phyloP scores from a whole-genome alignment of 2,329 filamentous ascomycete genomes.

The Aaosphaeria arxii region DNA sequence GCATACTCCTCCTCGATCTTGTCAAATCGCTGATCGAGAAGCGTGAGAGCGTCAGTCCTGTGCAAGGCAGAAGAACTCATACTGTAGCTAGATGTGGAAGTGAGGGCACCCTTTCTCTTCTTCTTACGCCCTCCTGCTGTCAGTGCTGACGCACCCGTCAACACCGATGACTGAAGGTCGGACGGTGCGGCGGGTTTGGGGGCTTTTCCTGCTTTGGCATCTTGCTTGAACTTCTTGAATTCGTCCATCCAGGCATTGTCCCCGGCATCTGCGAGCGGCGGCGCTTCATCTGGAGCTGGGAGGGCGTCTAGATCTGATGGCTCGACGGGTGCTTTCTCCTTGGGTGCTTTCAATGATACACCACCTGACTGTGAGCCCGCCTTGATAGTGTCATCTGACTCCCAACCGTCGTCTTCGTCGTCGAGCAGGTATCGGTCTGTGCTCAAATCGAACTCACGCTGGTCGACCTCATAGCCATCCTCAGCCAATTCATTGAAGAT shows the following conservation, averaged over 20 bases:
- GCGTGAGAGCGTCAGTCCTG: slow-evolving; percentile 79
- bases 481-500: slow-evolving; percentile 73
- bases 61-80: slow-evolving; percentile 89
- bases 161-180: slow-evolving; percentile 66
- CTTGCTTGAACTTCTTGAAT: slow-evolving; percentile 92
- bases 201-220: slow-evolving; percentile 51
- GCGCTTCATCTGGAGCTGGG: slow-evolving; percentile 31
- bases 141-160: slow-evolving; percentile 67
- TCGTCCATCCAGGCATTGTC: slow-evolving; percentile 86
- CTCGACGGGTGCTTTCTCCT: slow-evolving; percentile 23
- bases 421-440: slow-evolving; percentile 45
- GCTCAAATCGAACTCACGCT: slow-evolving; percentile 72
- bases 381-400: slow-evolving; percentile 89
- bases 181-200: slow-evolving; percentile 51
- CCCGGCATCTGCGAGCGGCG: slow-evolving; percentile 38
- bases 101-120: slow-evolving; percentile 93
- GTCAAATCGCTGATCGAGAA: slow-evolving; percentile 89
- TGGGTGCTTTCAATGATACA: slow-evolving; percentile 11
- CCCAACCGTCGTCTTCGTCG: slow-evolving; percentile 81
- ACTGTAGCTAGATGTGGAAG: slow-evolving; percentile 80
- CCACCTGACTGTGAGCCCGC: slow-evolving; percentile 36
- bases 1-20: slow-evolving; percentile 79
- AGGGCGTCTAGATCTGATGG: slow-evolving; percentile 50
- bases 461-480: slow-evolving; percentile 70
- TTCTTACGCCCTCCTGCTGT: slow-evolving; percentile 74